These are phyloP conservation scores for Fragilaria crotonensis DNA, from an alignment of 108 stramenopile genomes.

Conservation along the genomic window DNA sequence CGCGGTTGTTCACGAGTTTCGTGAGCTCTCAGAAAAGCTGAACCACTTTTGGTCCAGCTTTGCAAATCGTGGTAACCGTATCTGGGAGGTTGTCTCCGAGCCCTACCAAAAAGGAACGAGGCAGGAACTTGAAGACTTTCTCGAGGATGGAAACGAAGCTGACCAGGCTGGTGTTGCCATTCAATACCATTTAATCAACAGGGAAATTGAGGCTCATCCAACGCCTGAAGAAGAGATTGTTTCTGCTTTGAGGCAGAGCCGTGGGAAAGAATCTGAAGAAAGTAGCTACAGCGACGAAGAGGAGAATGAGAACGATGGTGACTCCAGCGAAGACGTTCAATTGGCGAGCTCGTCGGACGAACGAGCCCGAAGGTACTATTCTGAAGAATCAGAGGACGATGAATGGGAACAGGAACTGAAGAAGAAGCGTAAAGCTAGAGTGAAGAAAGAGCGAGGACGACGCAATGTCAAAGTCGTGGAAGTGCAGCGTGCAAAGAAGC, in stretches of 20 bases:
- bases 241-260: background rate
- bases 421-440: background rate
- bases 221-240: background rate
- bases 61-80: slow-evolving; percentile 20
- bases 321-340: background rate
- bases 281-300: slow-evolving; percentile 16
- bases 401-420: background rate
- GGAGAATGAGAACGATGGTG: slow-evolving; percentile 1
- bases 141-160: slow-evolving; percentile 35
- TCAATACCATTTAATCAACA: background rate
- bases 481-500: background rate
- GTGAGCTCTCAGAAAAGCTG: slow-evolving; percentile 18
- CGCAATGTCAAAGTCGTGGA: background rate
- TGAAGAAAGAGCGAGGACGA: background rate
- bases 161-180: no score
- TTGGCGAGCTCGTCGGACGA: background rate
- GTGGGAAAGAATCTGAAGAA: slow-evolving; percentile 11
- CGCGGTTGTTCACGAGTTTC: slow-evolving; percentile 18
- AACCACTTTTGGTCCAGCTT: slow-evolving; percentile 51
- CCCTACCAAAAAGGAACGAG: slow-evolving; percentile 35
- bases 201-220: background rate
- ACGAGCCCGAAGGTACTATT: background rate
- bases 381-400: background rate
- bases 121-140: slow-evolving; percentile 51
- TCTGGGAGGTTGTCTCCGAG: slow-evolving; percentile 46